Evolutionary conservation across 768 basidiomycete genomes (phyloP), one percentile per base, ranked within the genome.

Genomic region (Podaxis sp.): DNA sequence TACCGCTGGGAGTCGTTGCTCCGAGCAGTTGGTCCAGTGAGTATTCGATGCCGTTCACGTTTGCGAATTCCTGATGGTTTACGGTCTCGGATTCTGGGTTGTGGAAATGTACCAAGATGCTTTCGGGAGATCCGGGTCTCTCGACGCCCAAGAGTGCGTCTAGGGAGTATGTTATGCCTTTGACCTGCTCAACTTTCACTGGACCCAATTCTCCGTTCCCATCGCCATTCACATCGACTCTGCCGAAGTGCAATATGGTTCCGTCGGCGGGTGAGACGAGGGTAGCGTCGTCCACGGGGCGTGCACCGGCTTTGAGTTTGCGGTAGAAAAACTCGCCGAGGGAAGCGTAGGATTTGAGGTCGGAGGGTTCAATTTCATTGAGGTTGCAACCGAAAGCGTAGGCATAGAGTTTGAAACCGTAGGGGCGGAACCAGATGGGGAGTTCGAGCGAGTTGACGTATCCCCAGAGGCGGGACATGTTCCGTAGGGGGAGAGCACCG

Each of bases 311-410:
- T 72, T 91, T 93, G 63, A 99, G 81, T 66, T 84, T 85, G 36
- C 97, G 82, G 74, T 97, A 96, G 78, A 99, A 98, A 77, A 99
- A 99, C 22, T 90, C 93, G 38, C 96, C 96, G n/a, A 99, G 81
- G 72, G 87, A 90, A 0, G 82, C 82, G 72, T 98, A 99, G 58
- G 82, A 71, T n/a, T 72, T 82, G 63, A 99, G 79, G 77, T 97
- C 93, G 12, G 78, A 71, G 1, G 82, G 85, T 40, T 94, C 94
- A 12, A 94, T 88, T 73, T 99, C 97, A 63, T 93, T 87, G 63
- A 99, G 81, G 79, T 98, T 90, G 79, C 95, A 97, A 25, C 93
- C 94, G 69, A 99, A 99, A n/a, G 87, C 80, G 68, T 78, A 85
- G 17, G 94, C 85, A 71, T 98, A 99, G 53, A 96, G 69, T 62